Conservation (phyloP, 768 basidiomycete species). For the Leucocoprinus sp. region DNA sequence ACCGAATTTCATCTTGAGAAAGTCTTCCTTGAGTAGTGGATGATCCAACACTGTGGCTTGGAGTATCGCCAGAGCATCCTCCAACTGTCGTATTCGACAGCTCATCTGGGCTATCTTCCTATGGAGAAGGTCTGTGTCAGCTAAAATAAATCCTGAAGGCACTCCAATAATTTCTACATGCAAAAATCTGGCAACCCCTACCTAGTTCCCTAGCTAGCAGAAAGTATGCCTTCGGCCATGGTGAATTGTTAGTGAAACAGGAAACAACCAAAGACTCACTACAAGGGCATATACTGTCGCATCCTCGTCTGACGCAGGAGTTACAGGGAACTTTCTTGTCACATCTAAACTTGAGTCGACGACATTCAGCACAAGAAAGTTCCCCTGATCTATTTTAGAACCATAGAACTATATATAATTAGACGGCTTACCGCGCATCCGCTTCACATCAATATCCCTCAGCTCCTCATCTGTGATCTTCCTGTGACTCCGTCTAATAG, state of each 20-base stretch:
- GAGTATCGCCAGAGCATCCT: conserved; percentile 57
- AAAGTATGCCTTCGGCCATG: conserved; percentile 31
- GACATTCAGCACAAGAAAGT: conserved; percentile 47
- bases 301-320: conserved; percentile 47
- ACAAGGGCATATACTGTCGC: conserved; percentile 58
- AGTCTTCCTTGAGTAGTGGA: conserved; percentile 46
- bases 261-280: conserved; percentile 23
- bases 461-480: conserved; percentile 42
- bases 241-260: not conserved
- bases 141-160: conserved; percentile 47
- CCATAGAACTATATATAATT: too few relatives aligned
- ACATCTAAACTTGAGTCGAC: conserved; percentile 42
- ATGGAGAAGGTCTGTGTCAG: conserved; percentile 59
- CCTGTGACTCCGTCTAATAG: conserved; percentile 31
- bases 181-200: conserved; percentile 15
- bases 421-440: conserved; percentile 31
- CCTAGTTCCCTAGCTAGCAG: conserved; percentile 45
- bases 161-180: not conserved
- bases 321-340: conserved; percentile 45
- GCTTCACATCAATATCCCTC: conserved; percentile 44
- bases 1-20: conserved; percentile 50
- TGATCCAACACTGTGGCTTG: conserved; percentile 53
- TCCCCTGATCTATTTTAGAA: conserved; percentile 26
- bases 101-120: conserved; percentile 60
- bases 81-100: conserved; percentile 58